Conservation (phyloP, 768 basidiomycete genomes). For the Boletus insuetus region DNA sequence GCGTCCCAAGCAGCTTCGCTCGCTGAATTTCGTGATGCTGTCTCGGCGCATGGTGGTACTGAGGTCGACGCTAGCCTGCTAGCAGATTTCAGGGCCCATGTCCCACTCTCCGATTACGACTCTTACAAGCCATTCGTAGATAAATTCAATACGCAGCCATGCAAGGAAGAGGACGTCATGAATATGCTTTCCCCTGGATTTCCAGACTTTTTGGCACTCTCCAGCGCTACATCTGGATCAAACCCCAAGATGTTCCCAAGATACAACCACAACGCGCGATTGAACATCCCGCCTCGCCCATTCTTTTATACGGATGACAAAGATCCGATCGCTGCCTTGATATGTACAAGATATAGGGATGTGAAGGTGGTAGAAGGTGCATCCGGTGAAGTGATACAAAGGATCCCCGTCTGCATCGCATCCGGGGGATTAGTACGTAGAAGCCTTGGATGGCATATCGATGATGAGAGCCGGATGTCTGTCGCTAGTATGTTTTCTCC, state of each 20-base stretch:
- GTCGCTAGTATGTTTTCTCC: background rate
- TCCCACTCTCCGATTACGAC: conserved; percentile 11
- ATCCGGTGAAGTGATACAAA: background rate
- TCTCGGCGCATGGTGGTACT: background rate
- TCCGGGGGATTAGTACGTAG: conserved; percentile 2
- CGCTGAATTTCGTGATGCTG: conserved; percentile 6
- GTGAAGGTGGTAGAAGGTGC: conserved; percentile 5
- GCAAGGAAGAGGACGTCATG: conserved; percentile 16
- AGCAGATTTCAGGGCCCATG: conserved; percentile 4
- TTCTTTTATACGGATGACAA: background rate
- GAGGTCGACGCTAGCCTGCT: conserved; percentile 6
- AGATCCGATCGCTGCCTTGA: background rate
- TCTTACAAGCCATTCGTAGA: conserved; percentile 12
- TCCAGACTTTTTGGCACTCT: conserved; percentile 6
- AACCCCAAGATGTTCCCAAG: conserved; percentile 5
- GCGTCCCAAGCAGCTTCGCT: conserved; percentile 3
- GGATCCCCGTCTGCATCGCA: background rate
- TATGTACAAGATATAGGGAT: background rate
- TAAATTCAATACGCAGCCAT: conserved; percentile 13
- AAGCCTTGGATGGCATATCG: conserved; percentile 6
- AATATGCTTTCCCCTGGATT: conserved; percentile 19
- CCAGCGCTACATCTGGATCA: conserved; percentile 15
- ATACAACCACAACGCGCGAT: conserved; percentile 4
- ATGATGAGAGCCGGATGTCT: conserved; percentile 10
- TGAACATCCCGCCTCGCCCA: background rate